Base-by-base conservation (phyloP, 2,329 filamentous ascomycete genomes). In the Neoascochyta sp. region DNA sequence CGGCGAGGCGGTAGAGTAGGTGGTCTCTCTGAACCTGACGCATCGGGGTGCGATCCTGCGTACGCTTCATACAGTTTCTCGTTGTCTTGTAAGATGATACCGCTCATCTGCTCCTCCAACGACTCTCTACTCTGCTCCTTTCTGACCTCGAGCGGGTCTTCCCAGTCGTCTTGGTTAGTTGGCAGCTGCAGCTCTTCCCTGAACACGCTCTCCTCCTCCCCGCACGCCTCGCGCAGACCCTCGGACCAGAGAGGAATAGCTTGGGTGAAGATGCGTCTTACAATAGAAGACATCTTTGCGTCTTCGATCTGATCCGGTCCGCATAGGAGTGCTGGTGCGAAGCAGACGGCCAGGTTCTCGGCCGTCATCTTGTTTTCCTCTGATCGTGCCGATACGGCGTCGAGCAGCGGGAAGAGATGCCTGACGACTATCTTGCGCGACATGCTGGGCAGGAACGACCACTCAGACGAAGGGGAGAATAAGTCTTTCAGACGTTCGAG, bases 291-390 rank as follows among this genome's bases (percentile, higher is more conserved):
- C 51, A 74, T 68, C 43, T 71, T 74, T 0, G 69, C 70, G 39
- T 77, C 74, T 37, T 74, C 69, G 21, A 75, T 55, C 42, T 74
- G 71, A 47, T 77, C 69, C 3, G 70, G 67, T 1, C 73, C 72
- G 39, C 68, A 67, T 9, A 76, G 48, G 4, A 77, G 52, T 21
- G 69, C 67, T 20, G 73, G 73, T 3, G 70, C 69, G 45, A 76
- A 70, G 45, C 71, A 74, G 5, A 76, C 71, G 9, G 71, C 68
- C 19, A 77, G 46, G 27, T 76, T 76, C 25, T 69, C 67, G 0
- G 72, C 50, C 3, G 61, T 70, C 74, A 77, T 77, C 43, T 73
- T 74, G 56, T 76, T 77, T 26, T 63, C 41, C n/a, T 66, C 51
- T 27, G 67, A 57, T 17, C 68, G 62, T 14, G 57, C 55, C 7